A percentile compares a stretch with the other conserved stretches of the same genome.
These are phyloP conservation scores for Pseudopithomyces chartarum DNA, from an alignment of 2,329 filamentous ascomycete genomes.

Conservation along the genomic window DNA sequence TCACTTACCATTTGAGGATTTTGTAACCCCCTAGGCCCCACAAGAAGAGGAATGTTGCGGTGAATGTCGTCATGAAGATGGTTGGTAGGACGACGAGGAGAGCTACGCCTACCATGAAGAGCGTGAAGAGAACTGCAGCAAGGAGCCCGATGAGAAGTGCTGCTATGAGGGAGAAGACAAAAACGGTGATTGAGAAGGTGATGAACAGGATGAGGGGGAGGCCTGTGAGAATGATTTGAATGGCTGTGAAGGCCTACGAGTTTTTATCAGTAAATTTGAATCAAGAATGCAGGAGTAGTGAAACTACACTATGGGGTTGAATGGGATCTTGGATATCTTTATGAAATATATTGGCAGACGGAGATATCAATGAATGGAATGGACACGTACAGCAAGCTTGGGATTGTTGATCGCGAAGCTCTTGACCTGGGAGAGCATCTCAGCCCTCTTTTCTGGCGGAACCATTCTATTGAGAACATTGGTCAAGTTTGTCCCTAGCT, in stretches of 20 bases:
- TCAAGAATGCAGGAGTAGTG: not conserved
- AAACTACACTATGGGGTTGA: not conserved
- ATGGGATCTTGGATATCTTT: not conserved
- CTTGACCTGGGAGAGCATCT: constrained; percentile 58
- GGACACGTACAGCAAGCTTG: constrained; percentile 65
- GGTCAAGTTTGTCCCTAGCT: constrained; percentile 28
- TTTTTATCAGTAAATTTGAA: not conserved
- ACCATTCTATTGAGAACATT: constrained; percentile 58
- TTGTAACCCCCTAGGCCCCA: constrained; percentile 63
- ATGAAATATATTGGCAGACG: not conserved
- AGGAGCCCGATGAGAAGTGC: constrained; percentile 61
- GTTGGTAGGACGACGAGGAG: constrained; percentile 71
- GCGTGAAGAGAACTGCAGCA: constrained; percentile 62
- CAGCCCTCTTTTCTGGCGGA: constrained; percentile 64
- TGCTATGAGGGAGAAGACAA: constrained; percentile 65
- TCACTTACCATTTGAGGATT: constrained; percentile 46
- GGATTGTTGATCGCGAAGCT: constrained; percentile 68
- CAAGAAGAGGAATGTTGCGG: constrained; percentile 67
- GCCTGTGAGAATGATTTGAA: constrained; percentile 68
- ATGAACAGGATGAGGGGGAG: constrained; percentile 72
- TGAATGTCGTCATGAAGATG: constrained; percentile 67
- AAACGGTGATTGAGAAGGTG: constrained; percentile 66
- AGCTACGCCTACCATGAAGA: constrained; percentile 71
- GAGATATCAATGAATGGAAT: not conserved
- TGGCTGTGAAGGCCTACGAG: constrained; percentile 67